Evolutionary conservation across 2,329 filamentous ascomycete genomes (phyloP), one percentile per base, ranked within the genome.

Genomic region (Curvularia sp.): DNA sequence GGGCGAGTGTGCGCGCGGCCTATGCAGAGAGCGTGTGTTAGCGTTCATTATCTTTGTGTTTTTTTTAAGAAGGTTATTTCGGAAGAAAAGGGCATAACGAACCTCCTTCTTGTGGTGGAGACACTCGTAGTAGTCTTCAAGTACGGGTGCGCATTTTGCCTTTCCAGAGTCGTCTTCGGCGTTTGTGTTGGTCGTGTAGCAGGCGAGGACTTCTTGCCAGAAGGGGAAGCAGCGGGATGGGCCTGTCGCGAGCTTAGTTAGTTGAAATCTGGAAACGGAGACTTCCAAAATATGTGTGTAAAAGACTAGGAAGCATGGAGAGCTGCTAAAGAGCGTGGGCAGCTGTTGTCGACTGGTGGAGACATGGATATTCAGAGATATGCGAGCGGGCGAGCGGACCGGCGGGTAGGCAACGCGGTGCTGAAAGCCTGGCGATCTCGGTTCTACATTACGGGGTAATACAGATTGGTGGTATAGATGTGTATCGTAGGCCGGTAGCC

Each of bases 21-120:
- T 96, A 71, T 45, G 49, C 10, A 15, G 2, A n/a, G 15, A 8
- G 1, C 0, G 1, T n/a, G 5, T 21, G 41, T 57, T 15, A 36
- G 15, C 30, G 5, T 18, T n/a, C n/a, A 25, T n/a, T 32, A 38
- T 19, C 19, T 8, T 49, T 3, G 39, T 39, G 2, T n/a, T 39
- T 36, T 27, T 25, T 12, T 8, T 38, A 8, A 23, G 3, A 10
- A 21, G 18, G 38, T 4, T 13, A 34, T 21, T 41, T 21, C 1
- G 13, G 27, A 25, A 7, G 12, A 9, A 23, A 23, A 19, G 41
- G 21, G 60, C 10, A 43, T 6, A 4, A 79, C 86, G 57, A 74
- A 98, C 95, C 92, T 99, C 95, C 83, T 99, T 99, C 84, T 90
- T 93, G 84, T 99, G 95, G 79, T 99, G 95, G 76, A 99, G 82